Base-by-base conservation (phyloP, 106 monocot species). In the Dioscorea dumetorum region DNA sequence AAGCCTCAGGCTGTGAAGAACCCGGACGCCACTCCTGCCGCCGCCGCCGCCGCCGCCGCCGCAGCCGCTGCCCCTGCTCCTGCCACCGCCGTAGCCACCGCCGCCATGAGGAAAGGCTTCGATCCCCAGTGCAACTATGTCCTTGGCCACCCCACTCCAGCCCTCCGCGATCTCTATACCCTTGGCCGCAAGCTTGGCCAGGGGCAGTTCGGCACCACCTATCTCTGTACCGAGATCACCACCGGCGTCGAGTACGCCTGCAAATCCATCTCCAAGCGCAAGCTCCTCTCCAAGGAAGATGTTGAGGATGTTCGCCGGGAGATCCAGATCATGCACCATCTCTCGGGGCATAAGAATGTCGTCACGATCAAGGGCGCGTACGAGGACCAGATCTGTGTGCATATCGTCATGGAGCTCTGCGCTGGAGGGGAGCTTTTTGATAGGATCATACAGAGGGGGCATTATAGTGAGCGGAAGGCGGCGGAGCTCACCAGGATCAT, bases 261-360 rank as follows among this genome's bases (percentile, higher is more conserved):
- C 73, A 87, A 87, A 66, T 87, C 86, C n/a, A 87, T 87, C 33
- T 66, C 83, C 1, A 87, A 87, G 82, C 67, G 86, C 50, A 87
- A 87, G 73, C 67, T 87, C 24, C 79, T 87, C 24, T 63, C 82
- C 14, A 79, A 59, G 52, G 86, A 87, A 76, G 86, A 87, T 22
- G 79, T 87, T 14, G 86, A 87, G 69, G 86, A 87, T 41, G 86
- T 87, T 51, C 72, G 86, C 24, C 60, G 86, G 23, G 86, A 87
- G 86, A 87, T 87, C 66, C 86, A 87, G 77, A 87, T 87, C 76
- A 79, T 87, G 86, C 86, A 87, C 77, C 86, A 87, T 63, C 68
- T 87, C 22, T 68, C 86, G 0, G 86, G 83, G 4, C 82, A 83
- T 62, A 79, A 63, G 73, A 76, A 87, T 64, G 77, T 87, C 33